Percentiles rank a stretch among this genome's conserved stretches.
phyloP scores from a whole-genome alignment of 164 flowering plant genomes.

The Vitis cinerea region DNA sequence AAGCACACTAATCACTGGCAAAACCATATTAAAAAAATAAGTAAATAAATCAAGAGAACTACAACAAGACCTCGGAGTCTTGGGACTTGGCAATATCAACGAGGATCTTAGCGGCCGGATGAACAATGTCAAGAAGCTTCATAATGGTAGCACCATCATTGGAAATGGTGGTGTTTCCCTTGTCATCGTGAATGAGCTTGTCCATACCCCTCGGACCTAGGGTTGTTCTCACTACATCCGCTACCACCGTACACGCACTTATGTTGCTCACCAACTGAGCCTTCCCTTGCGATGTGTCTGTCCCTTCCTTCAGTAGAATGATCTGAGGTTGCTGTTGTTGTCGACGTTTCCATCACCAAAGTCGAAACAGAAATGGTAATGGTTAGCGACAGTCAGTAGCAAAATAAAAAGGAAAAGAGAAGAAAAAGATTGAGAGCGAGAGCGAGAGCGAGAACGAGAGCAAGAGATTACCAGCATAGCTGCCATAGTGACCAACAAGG shows the following conservation, averaged over 20 bases:
- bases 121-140: slow-evolving; percentile 97
- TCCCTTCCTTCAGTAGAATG: slow-evolving; percentile 92
- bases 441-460: background rate
- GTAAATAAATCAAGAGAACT: too few relatives aligned
- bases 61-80: slow-evolving; percentile 79
- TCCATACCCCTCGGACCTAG: slow-evolving; percentile 99
- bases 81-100: slow-evolving; percentile 98
- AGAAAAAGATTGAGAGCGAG: background rate
- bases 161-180: slow-evolving; percentile 91
- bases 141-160: slow-evolving; percentile 99
- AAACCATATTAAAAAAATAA: too few relatives aligned
- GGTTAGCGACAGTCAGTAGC: too few relatives aligned
- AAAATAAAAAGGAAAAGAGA: background rate
- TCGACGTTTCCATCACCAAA: background rate
- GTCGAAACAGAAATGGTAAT: background rate
- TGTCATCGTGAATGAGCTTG: slow-evolving; percentile 94
- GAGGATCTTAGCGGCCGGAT: slow-evolving; percentile 97
- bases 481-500: slow-evolving; percentile 38
- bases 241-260: slow-evolving; percentile 84
- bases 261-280: slow-evolving; percentile 94
- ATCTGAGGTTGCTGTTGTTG: slow-evolving; percentile 88
- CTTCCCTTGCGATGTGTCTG: slow-evolving; percentile 97
- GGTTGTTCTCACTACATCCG: slow-evolving; percentile 83
- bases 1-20: too few relatives aligned
- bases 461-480: slow-evolving; percentile 50